phyloP scores from a whole-genome alignment of 352 stramenopile genomes.

The Aphanomyces invadans region DNA sequence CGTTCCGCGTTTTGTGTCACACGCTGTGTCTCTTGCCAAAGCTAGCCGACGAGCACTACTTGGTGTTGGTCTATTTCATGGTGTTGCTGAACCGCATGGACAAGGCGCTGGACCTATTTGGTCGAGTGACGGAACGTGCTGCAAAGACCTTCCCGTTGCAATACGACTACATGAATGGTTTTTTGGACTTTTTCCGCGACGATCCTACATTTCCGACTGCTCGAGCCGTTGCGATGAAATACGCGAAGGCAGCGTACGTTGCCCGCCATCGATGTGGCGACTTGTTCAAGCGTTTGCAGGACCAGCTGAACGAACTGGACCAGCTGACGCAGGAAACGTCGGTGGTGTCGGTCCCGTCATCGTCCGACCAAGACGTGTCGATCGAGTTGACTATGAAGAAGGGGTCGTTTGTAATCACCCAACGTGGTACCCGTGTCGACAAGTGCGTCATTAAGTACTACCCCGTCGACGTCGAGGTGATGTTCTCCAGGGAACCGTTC shows the following conservation, averaged over 20 bases:
- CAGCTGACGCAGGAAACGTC: constrained; percentile 30
- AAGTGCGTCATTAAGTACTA: constrained; percentile 45
- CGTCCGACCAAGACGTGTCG: constrained; percentile 14
- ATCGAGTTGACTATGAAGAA: not conserved
- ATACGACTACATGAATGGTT: constrained; percentile 53
- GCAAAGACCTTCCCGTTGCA: constrained; percentile 27
- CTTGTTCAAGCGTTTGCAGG: constrained; percentile 37
- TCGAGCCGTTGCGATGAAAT: constrained; percentile 33
- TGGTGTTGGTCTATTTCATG: constrained; percentile 47
- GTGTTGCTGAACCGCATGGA: constrained; percentile 39
- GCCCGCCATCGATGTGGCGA: constrained; percentile 38
- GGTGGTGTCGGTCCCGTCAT: too few species aligned
- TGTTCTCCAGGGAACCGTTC: constrained; percentile 61
- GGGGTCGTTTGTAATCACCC: constrained; percentile 28
- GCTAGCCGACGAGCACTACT: constrained; percentile 29
- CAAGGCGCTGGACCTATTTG: constrained; percentile 34
- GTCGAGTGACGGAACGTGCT: constrained; percentile 23
- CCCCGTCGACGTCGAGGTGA: constrained; percentile 55
- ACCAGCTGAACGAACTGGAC: constrained; percentile 43
- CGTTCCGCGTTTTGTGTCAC: constrained; percentile 40
- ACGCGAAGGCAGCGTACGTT: constrained; percentile 28
- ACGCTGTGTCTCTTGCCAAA: constrained; percentile 30
- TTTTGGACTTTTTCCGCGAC: constrained; percentile 47
- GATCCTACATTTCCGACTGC: constrained; percentile 31
- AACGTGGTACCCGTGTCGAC: constrained; percentile 28